phyloP scores from a whole-genome alignment of 1,284 basidiomycete genomes.

The Trichosporon sp. region DNA sequence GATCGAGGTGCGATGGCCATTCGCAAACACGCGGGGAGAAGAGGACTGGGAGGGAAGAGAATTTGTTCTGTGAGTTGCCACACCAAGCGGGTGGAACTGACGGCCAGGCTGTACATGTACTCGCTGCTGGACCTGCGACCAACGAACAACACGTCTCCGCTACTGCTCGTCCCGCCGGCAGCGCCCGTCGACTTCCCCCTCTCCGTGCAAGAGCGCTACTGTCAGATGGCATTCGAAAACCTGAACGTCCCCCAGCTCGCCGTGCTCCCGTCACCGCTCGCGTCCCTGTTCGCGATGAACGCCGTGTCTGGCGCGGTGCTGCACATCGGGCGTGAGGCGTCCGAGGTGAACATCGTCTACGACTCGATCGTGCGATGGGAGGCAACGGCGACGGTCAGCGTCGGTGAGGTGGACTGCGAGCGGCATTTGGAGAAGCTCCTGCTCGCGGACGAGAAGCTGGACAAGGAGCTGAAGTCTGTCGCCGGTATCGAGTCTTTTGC shows the following conservation, averaged over 20 bases:
- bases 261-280: conserved; percentile 80
- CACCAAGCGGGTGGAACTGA: conserved; percentile 25
- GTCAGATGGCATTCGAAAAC: conserved; percentile 91
- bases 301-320: conserved; percentile 77
- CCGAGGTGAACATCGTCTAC: conserved; percentile 71
- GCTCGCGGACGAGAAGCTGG: conserved; percentile 64
- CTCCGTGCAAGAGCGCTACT: conserved; percentile 73
- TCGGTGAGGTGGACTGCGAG: conserved; percentile 77
- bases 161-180: conserved; percentile 61
- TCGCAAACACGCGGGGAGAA: conserved; percentile 66
- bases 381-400: conserved; percentile 63
- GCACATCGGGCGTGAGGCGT: conserved; percentile 74
- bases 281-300: conserved; percentile 80
- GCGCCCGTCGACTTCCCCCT: conserved; percentile 58
- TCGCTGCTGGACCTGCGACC: conserved; percentile 73
- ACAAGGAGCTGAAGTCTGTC: conserved; percentile 63
- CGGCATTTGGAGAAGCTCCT: conserved; percentile 73
- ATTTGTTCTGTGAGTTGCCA: conserved; percentile 74
- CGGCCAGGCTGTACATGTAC: conserved; percentile 78
- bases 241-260: conserved; percentile 88
- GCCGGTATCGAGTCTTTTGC: conserved; percentile 57
- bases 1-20: conserved; percentile 78
- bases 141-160: conserved; percentile 67
- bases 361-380: conserved; percentile 72
- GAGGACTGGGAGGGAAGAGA: conserved; percentile 87